Evolutionary conservation across 495 filamentous ascomycete species (phyloP), one percentile per base, ranked within the genome.

Genomic region (Hypoxylon cercidicola): DNA sequence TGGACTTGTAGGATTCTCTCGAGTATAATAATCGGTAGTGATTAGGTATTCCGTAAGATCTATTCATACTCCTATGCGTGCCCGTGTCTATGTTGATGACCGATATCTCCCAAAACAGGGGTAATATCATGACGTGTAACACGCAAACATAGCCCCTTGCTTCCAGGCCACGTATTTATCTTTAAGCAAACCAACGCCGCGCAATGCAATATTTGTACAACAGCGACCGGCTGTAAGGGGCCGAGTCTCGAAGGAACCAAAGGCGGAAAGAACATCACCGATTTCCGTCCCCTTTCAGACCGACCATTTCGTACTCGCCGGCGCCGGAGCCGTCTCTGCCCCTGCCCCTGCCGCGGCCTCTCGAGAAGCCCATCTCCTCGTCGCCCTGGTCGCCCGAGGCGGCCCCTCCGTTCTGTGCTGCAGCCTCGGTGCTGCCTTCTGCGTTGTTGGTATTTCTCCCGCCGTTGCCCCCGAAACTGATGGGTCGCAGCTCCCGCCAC

Each of bases 401-500:
- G 11, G 8, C 34, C 59, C 60, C 62, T 35, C 60, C 62, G 41
- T 66, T 63, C 34, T 64, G 51, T 28, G 56, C 45, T 1, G 60
- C 34, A 16, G 55, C 30, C 5, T 60, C 37, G 19, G 49, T 23
- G 53, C 55, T 62, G 40, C 59, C 45, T 25, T 67, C 69, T 13
- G 34, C 48, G 23, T 51, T 60, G 44, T 56, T 69, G 32, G 30
- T 48, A 11, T 52, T 65, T 45, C 58, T 64, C 10, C 73, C 80
- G 10, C 73, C 80, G 10, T 79, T 73, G 10, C 88, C 90, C 2
- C 93, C 94, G 72, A 99, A 97, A 28, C 80, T 86, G 60, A 99
- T 97, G 5, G 95, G 95, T 67, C 85, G 81, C 51, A 99, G 76
- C 75, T 99, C 94, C 30, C 95, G 81, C 80, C 90, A 95, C 73